phyloP scores from a whole-genome alignment of 139 green algal species.

The Chlorella sp. region DNA sequence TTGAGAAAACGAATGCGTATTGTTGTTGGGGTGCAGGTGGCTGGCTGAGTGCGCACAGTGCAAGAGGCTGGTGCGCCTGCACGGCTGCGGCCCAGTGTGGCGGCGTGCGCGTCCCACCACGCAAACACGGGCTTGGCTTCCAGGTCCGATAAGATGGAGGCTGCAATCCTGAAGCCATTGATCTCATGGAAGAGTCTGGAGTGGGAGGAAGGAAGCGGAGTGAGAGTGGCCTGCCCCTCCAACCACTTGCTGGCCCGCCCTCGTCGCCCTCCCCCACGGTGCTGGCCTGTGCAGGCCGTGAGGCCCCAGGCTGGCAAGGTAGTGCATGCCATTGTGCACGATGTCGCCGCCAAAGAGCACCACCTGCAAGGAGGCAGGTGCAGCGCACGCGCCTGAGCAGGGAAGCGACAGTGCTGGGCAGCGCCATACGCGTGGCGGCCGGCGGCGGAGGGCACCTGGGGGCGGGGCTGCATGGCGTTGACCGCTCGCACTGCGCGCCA shows the following conservation, averaged over 20 bases:
- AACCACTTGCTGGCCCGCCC: too few species aligned
- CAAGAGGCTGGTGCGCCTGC: too few species aligned
- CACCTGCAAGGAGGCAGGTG: not conserved
- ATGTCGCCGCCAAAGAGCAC: constrained; percentile 18
- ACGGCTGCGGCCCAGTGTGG: not conserved
- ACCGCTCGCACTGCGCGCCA: constrained; percentile 5
- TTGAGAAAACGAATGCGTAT: too few species aligned
- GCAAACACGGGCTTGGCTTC: not conserved
- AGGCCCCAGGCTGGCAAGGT: not conserved
- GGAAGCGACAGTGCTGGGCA: not conserved
- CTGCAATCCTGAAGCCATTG: constrained; percentile 9
- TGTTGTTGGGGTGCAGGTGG: too few species aligned
- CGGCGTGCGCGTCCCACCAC: not conserved
- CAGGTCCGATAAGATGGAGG: not conserved
- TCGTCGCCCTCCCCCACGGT: not conserved
- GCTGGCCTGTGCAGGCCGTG: not conserved
- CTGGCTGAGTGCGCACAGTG: too few species aligned
- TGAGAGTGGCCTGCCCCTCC: too few species aligned
- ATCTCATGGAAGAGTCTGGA: too few species aligned
- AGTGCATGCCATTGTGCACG: constrained; percentile 18
- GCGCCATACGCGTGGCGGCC: not conserved
- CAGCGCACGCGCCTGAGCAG: not conserved
- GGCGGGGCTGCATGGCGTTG: constrained; percentile 1
- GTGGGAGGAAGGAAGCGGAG: too few species aligned
- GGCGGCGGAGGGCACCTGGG: not conserved